These are phyloP conservation scores for Cercospora sesami DNA, from an alignment of 2,329 filamentous ascomycete genomes.

Conservation along the genomic window DNA sequence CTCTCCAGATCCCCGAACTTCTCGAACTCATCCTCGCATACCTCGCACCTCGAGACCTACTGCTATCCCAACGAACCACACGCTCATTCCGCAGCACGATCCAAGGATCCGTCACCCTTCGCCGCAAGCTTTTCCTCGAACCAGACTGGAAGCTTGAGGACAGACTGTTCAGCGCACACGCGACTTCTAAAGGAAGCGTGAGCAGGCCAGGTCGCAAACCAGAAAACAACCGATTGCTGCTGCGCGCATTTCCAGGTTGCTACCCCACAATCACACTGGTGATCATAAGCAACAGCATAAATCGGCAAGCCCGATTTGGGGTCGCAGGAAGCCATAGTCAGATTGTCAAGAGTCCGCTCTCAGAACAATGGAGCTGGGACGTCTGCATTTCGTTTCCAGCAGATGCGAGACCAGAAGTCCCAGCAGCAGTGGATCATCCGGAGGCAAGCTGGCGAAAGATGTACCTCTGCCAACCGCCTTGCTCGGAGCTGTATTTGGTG, in stretches of 20 bases:
- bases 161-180: slow-evolving; percentile 29
- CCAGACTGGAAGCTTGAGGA: slow-evolving; percentile 38
- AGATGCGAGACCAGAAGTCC: slow-evolving; percentile 22
- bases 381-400: slow-evolving; percentile 38
- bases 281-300: slow-evolving; percentile 30
- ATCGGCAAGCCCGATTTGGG: slow-evolving; percentile 5
- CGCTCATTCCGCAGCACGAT: slow-evolving; percentile 35
- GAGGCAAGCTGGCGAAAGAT: slow-evolving; percentile 40
- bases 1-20: slow-evolving; percentile 42
- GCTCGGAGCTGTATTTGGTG: slow-evolving; percentile 36
- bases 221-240: slow-evolving; percentile 40
- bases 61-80: slow-evolving; percentile 38
- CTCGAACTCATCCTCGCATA: slow-evolving; percentile 42
- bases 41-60: slow-evolving; percentile 37
- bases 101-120: slow-evolving; percentile 33
- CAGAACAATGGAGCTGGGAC: slow-evolving; percentile 39
- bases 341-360: slow-evolving; percentile 5
- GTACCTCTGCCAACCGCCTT: slow-evolving; percentile 40
- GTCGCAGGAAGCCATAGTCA: slow-evolving; percentile 1
- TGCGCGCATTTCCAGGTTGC: slow-evolving; percentile 36
- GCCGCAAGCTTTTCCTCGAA: slow-evolving; percentile 39
- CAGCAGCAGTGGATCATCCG: slow-evolving; percentile 31
- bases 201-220: slow-evolving; percentile 35
- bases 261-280: slow-evolving; percentile 40
- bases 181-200: slow-evolving; percentile 5